Percentiles rank a stretch among this genome's conserved stretches.
Evolutionary conservation across 768 basidiomycete species (phyloP).

Genomic region (Gymnopilus dilepis): DNA sequence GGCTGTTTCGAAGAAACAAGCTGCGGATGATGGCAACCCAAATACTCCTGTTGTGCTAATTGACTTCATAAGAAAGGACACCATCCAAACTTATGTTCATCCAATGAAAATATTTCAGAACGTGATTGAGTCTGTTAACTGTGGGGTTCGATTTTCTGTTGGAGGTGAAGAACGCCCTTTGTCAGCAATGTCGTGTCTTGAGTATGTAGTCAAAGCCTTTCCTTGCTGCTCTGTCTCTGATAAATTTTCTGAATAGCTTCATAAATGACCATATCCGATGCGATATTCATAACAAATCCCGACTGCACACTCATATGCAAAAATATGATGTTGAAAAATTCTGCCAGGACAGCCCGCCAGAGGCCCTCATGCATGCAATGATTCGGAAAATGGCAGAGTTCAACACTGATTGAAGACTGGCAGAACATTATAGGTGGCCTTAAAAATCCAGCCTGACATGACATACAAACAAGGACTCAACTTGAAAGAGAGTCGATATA

Average conservation of each 20-base stretch:
- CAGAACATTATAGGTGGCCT: too few species aligned
- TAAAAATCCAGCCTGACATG: too few species aligned
- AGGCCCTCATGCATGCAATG: neutral
- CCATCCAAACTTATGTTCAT: neutral
- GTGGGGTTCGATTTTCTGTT: neutral
- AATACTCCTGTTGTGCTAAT: neutral
- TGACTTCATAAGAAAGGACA: slow-evolving; percentile 6
- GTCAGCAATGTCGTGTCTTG: neutral
- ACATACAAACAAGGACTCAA: too few species aligned
- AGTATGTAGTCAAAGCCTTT: neutral
- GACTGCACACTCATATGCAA: neutral
- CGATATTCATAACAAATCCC: neutral
- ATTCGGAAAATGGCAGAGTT: neutral
- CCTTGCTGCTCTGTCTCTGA: neutral
- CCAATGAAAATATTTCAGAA: neutral
- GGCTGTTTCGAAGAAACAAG: neutral
- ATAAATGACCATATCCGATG: neutral
- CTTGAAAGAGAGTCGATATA: too few species aligned
- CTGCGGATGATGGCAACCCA: neutral
- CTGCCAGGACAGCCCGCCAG: neutral
- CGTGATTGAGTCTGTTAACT: neutral
- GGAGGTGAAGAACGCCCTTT: neutral
- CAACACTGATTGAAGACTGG: neutral
- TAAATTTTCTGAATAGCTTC: neutral
- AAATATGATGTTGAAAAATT: neutral